phyloP scores from a whole-genome alignment of 2,329 filamentous ascomycete species.

The Ceratocystis cacaofunesta region DNA sequence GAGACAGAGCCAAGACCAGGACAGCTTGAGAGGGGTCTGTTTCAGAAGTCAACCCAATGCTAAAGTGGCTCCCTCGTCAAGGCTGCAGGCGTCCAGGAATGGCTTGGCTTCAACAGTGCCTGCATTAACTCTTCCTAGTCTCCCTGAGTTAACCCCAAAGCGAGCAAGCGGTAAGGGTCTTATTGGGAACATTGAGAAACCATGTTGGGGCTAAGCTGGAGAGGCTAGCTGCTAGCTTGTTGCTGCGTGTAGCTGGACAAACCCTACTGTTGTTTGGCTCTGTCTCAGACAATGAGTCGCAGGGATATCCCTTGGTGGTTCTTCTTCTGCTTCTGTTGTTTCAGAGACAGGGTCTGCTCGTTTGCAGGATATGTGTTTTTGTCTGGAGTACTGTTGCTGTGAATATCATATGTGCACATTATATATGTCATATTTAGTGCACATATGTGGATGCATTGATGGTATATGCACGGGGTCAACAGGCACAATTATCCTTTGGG shows the following conservation, averaged over 20 bases:
- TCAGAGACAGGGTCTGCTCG: neutral
- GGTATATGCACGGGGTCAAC: neutral
- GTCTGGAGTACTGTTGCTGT: too few relatives aligned
- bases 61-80: slow-evolving; percentile 6
- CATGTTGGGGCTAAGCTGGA: neutral
- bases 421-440: too few relatives aligned
- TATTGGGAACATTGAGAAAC: neutral
- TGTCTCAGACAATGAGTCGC: neutral
- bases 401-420: too few relatives aligned
- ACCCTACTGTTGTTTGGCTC: neutral
- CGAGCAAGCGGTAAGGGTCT: neutral
- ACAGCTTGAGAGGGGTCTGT: neutral
- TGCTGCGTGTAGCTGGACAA: neutral
- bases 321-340: neutral
- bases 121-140: slow-evolving; percentile 8
- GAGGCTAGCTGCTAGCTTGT: neutral
- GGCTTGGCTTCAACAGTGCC: slow-evolving; percentile 5
- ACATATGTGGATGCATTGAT: neutral
- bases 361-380: neutral
- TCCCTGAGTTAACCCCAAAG: neutral
- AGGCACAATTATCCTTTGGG: too few relatives aligned
- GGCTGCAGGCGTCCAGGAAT: slow-evolving; percentile 10
- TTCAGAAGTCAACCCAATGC: slow-evolving; percentile 10
- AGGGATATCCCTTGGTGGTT: neutral
- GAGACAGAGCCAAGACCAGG: neutral